A percentile compares a stretch with the other conserved stretches of the same genome.
phyloP scores from a whole-genome alignment of 495 filamentous ascomycete genomes.

The Hyaloscypha variabilis region DNA sequence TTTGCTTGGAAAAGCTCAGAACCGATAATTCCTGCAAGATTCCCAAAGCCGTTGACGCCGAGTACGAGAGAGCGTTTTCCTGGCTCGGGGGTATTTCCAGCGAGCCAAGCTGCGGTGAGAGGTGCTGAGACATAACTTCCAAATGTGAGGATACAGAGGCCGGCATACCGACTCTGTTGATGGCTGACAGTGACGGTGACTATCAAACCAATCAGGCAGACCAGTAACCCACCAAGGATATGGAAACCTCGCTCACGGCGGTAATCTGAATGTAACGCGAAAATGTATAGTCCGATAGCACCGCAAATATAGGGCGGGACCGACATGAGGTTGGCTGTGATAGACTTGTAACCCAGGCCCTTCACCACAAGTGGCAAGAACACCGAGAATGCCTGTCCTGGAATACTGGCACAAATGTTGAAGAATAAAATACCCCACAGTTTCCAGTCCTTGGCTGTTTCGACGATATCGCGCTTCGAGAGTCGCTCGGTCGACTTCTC shows the following conservation, averaged over 20 bases:
- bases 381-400: slow-evolving; percentile 53
- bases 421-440: slow-evolving; percentile 51
- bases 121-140: slow-evolving; percentile 58
- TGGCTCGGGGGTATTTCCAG: slow-evolving; percentile 50
- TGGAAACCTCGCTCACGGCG: slow-evolving; percentile 47
- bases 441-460: slow-evolving; percentile 53
- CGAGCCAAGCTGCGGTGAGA: slow-evolving; percentile 60
- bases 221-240: slow-evolving; percentile 48
- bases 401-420: slow-evolving; percentile 58
- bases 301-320: slow-evolving; percentile 52
- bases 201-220: slow-evolving; percentile 50
- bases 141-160: slow-evolving; percentile 54
- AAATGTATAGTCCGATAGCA: slow-evolving; percentile 12
- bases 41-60: slow-evolving; percentile 63
- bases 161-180: slow-evolving; percentile 44
- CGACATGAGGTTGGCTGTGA: slow-evolving; percentile 56
- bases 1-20: slow-evolving; percentile 47
- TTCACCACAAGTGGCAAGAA: slow-evolving; percentile 57
- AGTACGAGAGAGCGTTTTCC: slow-evolving; percentile 57
- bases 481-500: slow-evolving; percentile 33
- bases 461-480: slow-evolving; percentile 48
- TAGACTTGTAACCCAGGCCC: slow-evolving; percentile 44
- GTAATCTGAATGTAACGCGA: slow-evolving; percentile 51
- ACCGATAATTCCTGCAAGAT: slow-evolving; percentile 51
- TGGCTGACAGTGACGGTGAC: slow-evolving; percentile 40